Evolutionary conservation across 345 rosid species (phyloP).

Genomic region (Populus euphratica): DNA sequence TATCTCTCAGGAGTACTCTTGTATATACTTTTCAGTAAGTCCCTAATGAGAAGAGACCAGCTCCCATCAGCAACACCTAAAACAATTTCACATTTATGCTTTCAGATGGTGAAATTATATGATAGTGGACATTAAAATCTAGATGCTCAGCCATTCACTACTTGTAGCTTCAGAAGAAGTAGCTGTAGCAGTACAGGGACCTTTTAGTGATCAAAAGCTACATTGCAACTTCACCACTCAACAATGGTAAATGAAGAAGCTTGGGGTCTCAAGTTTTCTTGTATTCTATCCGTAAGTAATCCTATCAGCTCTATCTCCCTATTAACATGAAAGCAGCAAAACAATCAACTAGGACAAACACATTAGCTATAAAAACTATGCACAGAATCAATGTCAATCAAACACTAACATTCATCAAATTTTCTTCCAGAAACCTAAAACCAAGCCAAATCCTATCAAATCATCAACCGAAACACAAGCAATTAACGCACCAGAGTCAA

Average conservation of each 20-base stretch:
- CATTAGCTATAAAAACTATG: background rate
- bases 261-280: background rate
- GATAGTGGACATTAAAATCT: background rate
- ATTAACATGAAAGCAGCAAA: background rate
- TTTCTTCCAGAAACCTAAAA: background rate
- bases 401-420: background rate
- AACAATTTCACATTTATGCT: background rate
- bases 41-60: background rate
- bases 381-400: background rate
- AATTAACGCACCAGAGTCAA: background rate
- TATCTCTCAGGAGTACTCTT: background rate
- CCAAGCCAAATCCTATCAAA: background rate
- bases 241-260: background rate
- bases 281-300: background rate
- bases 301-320: background rate
- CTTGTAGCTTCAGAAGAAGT: background rate
- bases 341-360: background rate
- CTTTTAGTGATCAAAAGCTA: background rate
- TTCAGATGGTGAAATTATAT: background rate
- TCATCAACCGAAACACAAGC: background rate
- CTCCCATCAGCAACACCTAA: background rate
- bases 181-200: background rate
- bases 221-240: background rate
- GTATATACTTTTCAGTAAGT: background rate
- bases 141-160: background rate